phyloP scores from a whole-genome alignment of 1,284 basidiomycete species.

The Fomitopsis schrenkii region DNA sequence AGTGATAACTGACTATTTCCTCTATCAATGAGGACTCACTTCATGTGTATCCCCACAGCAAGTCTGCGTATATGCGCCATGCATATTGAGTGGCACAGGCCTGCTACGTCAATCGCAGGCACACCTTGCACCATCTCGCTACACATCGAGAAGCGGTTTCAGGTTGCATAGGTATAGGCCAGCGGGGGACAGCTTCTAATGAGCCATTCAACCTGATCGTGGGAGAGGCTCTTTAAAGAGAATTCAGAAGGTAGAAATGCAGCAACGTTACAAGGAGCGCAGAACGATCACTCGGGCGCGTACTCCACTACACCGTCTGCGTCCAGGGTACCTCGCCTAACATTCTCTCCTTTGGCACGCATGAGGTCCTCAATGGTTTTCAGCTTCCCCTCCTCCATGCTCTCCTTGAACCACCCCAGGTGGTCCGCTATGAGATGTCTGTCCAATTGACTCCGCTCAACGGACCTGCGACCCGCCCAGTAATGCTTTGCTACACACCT shows the following conservation, averaged over 20 bases:
- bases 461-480: neutral
- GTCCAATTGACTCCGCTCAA: neutral
- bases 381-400: slow-evolving; percentile 67
- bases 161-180: too few species aligned
- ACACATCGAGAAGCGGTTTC: too few species aligned
- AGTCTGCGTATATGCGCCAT: too few species aligned
- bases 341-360: slow-evolving; percentile 70
- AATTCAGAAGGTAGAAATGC: neutral
- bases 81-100: too few species aligned
- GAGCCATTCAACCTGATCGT: too few species aligned
- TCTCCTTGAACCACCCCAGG: slow-evolving; percentile 88
- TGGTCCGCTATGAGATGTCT: slow-evolving; percentile 91
- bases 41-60: too few species aligned
- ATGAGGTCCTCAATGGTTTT: slow-evolving; percentile 82
- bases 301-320: slow-evolving; percentile 43
- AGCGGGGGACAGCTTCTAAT: too few species aligned
- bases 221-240: too few species aligned
- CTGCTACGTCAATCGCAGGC: too few species aligned
- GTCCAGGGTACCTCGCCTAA: slow-evolving; percentile 54
- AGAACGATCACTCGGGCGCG: slow-evolving; percentile 19
- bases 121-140: too few species aligned
- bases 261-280: neutral
- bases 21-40: too few species aligned
- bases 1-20: too few species aligned
- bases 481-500: slow-evolving; percentile 44